Percentiles rank a stretch among this genome's conserved stretches.
Conservation (phyloP, 805 yeast genomes). For the Candida glaebosa region DNA sequence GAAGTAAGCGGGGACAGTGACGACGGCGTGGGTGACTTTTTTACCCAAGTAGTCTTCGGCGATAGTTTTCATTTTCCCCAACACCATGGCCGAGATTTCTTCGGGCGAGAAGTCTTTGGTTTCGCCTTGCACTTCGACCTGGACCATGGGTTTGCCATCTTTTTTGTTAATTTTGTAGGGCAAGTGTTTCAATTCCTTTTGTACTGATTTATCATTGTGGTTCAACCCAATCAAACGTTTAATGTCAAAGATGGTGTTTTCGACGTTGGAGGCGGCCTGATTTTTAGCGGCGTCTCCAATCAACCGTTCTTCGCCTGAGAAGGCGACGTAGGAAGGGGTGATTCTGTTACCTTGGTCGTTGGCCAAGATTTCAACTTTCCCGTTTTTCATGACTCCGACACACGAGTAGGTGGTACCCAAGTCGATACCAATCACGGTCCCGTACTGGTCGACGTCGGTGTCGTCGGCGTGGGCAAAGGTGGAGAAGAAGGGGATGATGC, state of each 20-base stretch:
- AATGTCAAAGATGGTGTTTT: conserved; percentile 86
- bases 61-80: conserved; percentile 84
- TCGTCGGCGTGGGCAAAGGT: conserved; percentile 19
- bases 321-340: conserved; percentile 94
- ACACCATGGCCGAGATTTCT: conserved; percentile 91
- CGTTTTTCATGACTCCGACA: conserved; percentile 91
- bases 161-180: conserved; percentile 78
- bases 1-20: conserved; percentile 96
- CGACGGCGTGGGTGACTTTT: conserved; percentile 75
- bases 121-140: conserved; percentile 82
- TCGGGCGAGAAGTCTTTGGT: conserved; percentile 87
- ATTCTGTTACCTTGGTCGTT: conserved; percentile 99
- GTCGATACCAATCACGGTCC: conserved; percentile 68
- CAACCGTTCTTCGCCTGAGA: conserved; percentile 87
- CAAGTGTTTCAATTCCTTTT: conserved; percentile 54
- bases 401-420: conserved; percentile 91
- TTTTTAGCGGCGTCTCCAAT: conserved; percentile 98
- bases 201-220: conserved; percentile 75
- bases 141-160: conserved; percentile 75
- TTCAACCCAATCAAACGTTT: conserved; percentile 94
- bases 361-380: conserved; percentile 92
- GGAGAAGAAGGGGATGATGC: conserved; percentile 36
- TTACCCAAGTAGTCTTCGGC: conserved; percentile 78
- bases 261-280: conserved; percentile 93
- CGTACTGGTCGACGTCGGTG: conserved; percentile 32